Evolutionary conservation across 148 eudicot genomes (phyloP).

Genomic region (Vaccinium macrocarpon): DNA sequence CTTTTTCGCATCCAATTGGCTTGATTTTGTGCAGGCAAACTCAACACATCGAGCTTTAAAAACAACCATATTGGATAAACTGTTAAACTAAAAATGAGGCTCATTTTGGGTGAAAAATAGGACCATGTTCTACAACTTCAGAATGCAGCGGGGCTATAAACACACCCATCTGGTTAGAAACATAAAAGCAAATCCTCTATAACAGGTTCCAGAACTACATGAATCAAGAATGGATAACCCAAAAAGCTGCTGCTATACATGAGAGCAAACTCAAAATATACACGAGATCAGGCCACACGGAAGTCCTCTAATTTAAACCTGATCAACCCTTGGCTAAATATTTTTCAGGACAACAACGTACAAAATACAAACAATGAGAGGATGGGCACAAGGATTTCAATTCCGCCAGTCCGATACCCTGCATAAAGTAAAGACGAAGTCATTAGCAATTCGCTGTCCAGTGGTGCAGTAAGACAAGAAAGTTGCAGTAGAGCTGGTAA

Average conservation of each 20-base stretch:
- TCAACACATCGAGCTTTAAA: not conserved
- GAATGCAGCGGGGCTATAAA: not conserved
- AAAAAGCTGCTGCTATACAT: slow-evolving; percentile 20
- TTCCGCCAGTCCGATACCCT: slow-evolving; percentile 44
- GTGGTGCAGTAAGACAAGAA: not conserved
- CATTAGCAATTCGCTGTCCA: not conserved
- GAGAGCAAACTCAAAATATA: slow-evolving; percentile 26
- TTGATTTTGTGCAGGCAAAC: not conserved
- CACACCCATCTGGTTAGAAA: not conserved
- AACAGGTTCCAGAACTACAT: slow-evolving; percentile 11
- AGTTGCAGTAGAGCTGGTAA: too few relatives aligned
- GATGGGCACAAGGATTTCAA: slow-evolving; percentile 37
- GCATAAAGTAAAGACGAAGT: slow-evolving; percentile 20
- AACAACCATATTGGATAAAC: not conserved
- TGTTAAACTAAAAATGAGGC: not conserved
- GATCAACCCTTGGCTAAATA: slow-evolving; percentile 3
- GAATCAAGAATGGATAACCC: slow-evolving; percentile 10
- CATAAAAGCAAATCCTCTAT: not conserved
- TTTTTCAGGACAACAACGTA: slow-evolving; percentile 36
- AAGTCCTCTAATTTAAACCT: not conserved
- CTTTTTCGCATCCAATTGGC: not conserved
- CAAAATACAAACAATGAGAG: slow-evolving; percentile 40
- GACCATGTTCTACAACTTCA: not conserved
- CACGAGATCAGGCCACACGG: slow-evolving; percentile 19
- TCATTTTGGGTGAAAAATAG: not conserved